Evolutionary conservation across 2,329 filamentous ascomycete species (phyloP).

Genomic region (Clonostachys rosea): DNA sequence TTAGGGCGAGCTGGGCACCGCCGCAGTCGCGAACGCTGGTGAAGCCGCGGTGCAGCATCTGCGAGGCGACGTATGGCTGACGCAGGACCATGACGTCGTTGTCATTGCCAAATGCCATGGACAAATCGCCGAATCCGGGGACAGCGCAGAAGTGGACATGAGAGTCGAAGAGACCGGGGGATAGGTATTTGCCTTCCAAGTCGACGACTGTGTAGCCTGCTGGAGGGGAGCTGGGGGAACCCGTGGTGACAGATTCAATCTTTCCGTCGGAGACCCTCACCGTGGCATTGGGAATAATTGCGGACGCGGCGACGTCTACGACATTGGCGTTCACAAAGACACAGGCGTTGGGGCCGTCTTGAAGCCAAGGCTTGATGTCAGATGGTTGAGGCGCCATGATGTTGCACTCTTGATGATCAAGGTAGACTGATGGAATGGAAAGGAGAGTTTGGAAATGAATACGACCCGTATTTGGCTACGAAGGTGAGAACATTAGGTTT

Average conservation of each 20-base stretch:
- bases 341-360: conserved; percentile 10
- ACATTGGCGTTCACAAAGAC: conserved; percentile 37
- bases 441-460: no score
- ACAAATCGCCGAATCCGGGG: conserved; percentile 11
- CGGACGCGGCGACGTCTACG: conserved; percentile 29
- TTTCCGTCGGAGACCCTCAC: conserved; percentile 26
- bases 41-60: conserved; percentile 54
- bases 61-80: conserved; percentile 37
- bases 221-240: neutral
- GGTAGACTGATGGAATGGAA: neutral
- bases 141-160: conserved; percentile 23
- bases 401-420: neutral
- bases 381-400: neutral
- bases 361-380: conserved; percentile 13
- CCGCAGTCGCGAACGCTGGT: conserved; percentile 55
- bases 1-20: conserved; percentile 48
- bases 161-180: conserved; percentile 24
- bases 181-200: conserved; percentile 19
- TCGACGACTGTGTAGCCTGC: conserved; percentile 8
- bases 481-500: neutral
- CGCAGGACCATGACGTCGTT: conserved; percentile 30
- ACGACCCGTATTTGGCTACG: no score
- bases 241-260: conserved; percentile 17
- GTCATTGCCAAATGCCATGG: conserved; percentile 16
- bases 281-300: conserved; percentile 16